phyloP scores from a whole-genome alignment of 176 grass and related monocot genomes.

The Rhynchospora pubera region DNA sequence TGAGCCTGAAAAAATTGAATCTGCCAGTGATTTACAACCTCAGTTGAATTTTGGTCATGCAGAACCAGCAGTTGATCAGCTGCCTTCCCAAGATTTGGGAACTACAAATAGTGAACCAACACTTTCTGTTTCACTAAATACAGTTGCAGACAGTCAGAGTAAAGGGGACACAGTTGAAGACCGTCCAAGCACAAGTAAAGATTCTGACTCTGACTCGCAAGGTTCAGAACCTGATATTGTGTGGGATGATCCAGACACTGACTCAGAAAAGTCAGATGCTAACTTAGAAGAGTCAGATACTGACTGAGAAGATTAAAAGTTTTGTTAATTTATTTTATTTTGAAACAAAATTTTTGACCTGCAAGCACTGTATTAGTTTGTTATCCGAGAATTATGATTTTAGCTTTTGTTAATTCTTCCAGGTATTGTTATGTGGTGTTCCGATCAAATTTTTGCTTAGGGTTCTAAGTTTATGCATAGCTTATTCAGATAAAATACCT shows the following conservation, averaged over 20 bases:
- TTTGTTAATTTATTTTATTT: constrained; percentile 8
- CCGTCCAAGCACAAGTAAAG: background rate
- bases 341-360: background rate
- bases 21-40: constrained; percentile 6
- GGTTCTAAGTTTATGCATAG: too few species aligned
- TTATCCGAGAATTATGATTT: background rate
- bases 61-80: background rate
- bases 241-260: constrained; percentile 51
- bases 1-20: background rate
- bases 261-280: constrained; percentile 13
- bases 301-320: background rate
- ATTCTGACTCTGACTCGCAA: constrained; percentile 46
- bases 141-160: background rate
- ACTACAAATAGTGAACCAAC: background rate
- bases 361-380: background rate
- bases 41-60: background rate
- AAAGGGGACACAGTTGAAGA: background rate
- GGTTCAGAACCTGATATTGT: constrained; percentile 56
- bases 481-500: too few species aligned
- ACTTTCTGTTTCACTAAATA: background rate
- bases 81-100: constrained; percentile 1
- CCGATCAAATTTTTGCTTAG: too few species aligned
- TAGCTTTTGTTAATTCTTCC: background rate
- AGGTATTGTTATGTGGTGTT: background rate
- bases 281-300: too few species aligned